These are phyloP conservation scores for Petunia hybrid DNA, from an alignment of 305 asterid species.

Conservation along the genomic window DNA sequence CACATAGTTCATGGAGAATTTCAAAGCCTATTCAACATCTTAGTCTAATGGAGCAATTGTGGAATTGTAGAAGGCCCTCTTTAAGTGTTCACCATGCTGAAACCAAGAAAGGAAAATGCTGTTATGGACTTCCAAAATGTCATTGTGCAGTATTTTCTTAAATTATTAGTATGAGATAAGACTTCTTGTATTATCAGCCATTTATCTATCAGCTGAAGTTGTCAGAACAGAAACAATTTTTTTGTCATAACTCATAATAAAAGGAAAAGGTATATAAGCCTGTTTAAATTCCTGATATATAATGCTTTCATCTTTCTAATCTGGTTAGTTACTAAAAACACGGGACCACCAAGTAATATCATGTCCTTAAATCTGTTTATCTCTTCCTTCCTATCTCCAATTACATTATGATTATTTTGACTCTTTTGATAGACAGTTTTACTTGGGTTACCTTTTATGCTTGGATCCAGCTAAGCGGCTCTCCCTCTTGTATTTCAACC, in stretches of 20 bases:
- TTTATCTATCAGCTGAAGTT: not conserved
- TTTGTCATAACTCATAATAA: not conserved
- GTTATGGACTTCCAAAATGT: not conserved
- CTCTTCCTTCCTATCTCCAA: not conserved
- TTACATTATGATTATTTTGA: not conserved
- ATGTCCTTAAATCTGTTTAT: not conserved
- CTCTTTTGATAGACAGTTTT: not conserved
- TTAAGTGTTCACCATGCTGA: constrained; percentile 23
- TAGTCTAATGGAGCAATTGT: not conserved
- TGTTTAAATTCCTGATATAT: not conserved
- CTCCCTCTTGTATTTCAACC: constrained; percentile 27
- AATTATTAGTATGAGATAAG: not conserved
- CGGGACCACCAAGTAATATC: not conserved
- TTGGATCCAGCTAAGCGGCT: not conserved
- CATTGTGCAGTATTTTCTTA: not conserved
- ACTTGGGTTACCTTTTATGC: constrained; percentile 2
- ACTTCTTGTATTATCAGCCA: not conserved
- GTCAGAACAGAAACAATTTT: not conserved
- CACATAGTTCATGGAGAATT: constrained; percentile 22
- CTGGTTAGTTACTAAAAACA: not conserved
- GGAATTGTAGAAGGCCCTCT: not conserved
- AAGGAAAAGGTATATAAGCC: not conserved
- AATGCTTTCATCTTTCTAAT: not conserved
- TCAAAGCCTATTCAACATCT: constrained; percentile 7
- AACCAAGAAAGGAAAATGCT: constrained; percentile 22